Evolutionary conservation across 2,329 filamentous ascomycete genomes (phyloP).

Genomic region (Raffaelea albimanens): DNA sequence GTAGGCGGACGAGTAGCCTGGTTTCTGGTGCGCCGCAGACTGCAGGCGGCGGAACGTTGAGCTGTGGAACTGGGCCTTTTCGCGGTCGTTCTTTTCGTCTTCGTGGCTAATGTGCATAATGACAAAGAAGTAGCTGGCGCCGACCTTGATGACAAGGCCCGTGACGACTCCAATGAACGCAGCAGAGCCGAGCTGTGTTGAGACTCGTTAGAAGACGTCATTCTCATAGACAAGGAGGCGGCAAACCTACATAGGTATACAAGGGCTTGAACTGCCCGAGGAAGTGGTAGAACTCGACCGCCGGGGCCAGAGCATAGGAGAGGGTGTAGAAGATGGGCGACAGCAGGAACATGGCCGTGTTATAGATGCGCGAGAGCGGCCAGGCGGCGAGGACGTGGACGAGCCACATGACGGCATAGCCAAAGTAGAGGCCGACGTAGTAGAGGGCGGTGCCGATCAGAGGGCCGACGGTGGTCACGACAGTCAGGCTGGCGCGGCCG

Average conservation of each 20-base stretch:
- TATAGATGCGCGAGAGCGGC: constrained; percentile 14
- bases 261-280: constrained; percentile 24
- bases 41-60: background rate
- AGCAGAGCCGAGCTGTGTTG: constrained; percentile 49
- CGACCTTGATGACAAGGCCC: constrained; percentile 49
- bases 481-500: constrained; percentile 3
- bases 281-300: constrained; percentile 22
- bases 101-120: constrained; percentile 31
- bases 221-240: no score
- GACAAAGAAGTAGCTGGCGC: constrained; percentile 44
- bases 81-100: constrained; percentile 5
- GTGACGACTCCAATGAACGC: constrained; percentile 55
- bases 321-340: constrained; percentile 27
- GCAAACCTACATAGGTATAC: constrained; percentile 31
- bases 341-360: constrained; percentile 21
- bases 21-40: background rate
- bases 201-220: no score
- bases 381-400: constrained; percentile 5
- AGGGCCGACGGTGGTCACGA: background rate
- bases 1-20: background rate
- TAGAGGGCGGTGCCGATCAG: background rate
- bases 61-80: background rate
- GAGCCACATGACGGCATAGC: constrained; percentile 4
- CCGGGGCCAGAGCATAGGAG: constrained; percentile 15
- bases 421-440: background rate